Base-by-base conservation (phyloP, 2,329 filamentous ascomycete species). In the Penicillium sp. region DNA sequence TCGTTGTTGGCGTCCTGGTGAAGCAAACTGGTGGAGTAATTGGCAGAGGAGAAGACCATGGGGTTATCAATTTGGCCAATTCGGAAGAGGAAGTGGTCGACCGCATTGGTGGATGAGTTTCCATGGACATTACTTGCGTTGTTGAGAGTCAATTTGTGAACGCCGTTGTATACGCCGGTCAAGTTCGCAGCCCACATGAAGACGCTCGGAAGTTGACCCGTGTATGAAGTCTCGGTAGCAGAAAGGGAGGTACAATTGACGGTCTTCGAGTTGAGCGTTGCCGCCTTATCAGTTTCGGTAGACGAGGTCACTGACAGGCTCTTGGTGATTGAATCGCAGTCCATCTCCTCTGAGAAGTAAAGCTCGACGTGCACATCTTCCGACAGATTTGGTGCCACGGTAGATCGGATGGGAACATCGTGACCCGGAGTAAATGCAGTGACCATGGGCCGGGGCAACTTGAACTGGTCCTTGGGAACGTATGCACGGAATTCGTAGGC, bases 71-170 rank as follows among this genome's bases (percentile, higher is more conserved):
- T 57, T 53, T 79, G 74, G 28, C 84, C 84, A 51, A 86, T 72
- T n/a, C 84, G 81, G 58, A 87, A 73, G 54, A 87, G 71, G 66
- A 87, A 84, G 50, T 80, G 78, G 55, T 87, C 84, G 16, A 75
- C 67, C 0, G 81, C 73, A 41, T 77, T 70, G 1, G 82, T 85
- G n/a, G 70, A 72, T 1, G 62, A 61, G 14, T 14, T 45, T 0
- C 72, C 73, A 16, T 67, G 65, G 1, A 66, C 58, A 38, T 72
- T 75, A 5, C 75, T 74, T 11, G 76, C 75, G 56, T 85, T 85
- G 50, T 74, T 77, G 44, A 87, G 66, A 0, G 79, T 82, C 50
- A 87, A 62, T 22, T 76, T 73, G 63, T 87, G 81, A 28, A 87
- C 72, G 36, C 84, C 84, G 54, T 87, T 80, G 7, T 80, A 78